phyloP scores from a whole-genome alignment of 2,329 filamentous ascomycete species.

The Torrubiella hemipterigena region DNA sequence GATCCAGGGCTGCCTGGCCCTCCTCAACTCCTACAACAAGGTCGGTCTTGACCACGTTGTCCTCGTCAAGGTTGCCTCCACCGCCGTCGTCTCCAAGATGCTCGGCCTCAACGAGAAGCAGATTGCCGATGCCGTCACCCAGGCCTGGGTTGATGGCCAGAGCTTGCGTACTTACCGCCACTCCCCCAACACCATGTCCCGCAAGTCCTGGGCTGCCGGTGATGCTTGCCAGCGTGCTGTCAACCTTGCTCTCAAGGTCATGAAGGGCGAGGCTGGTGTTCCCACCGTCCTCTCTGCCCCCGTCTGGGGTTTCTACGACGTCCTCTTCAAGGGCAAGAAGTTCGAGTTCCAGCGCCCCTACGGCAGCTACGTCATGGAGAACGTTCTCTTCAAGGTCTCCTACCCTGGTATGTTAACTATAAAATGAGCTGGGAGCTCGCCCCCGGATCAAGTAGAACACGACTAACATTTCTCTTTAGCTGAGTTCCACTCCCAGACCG shows the following conservation, averaged over 20 bases:
- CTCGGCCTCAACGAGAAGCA: conserved; percentile 80
- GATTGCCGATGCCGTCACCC: conserved; percentile 89
- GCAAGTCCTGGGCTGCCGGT: conserved; percentile 98
- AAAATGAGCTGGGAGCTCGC: no score
- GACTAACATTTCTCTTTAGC: conserved; percentile 30
- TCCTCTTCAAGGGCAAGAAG: conserved; percentile 89
- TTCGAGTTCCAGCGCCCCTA: conserved; percentile 95
- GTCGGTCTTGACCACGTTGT: conserved; percentile 97
- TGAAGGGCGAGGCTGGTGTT: conserved; percentile 82
- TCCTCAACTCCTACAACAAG: conserved; percentile 98
- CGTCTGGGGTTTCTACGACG: conserved; percentile 97
- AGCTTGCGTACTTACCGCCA: conserved; percentile 94
- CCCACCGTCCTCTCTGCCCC: conserved; percentile 88
- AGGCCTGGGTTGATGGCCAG: conserved; percentile 97
- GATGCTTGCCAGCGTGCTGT: conserved; percentile 95
- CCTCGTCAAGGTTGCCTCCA: conserved; percentile 91
- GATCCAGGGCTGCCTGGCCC: conserved; percentile 91
- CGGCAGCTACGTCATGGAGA: conserved; percentile 99
- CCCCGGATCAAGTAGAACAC: background rate
- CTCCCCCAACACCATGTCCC: conserved; percentile 97
- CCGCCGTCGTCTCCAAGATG: conserved; percentile 91
- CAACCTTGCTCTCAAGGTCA: conserved; percentile 80
- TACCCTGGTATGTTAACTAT: conserved; percentile 62
- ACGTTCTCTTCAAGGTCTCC: conserved; percentile 98
- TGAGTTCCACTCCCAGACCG: conserved; percentile 98